phyloP scores from a whole-genome alignment of 2,329 filamentous ascomycete species.

The Saccharata proteae region DNA sequence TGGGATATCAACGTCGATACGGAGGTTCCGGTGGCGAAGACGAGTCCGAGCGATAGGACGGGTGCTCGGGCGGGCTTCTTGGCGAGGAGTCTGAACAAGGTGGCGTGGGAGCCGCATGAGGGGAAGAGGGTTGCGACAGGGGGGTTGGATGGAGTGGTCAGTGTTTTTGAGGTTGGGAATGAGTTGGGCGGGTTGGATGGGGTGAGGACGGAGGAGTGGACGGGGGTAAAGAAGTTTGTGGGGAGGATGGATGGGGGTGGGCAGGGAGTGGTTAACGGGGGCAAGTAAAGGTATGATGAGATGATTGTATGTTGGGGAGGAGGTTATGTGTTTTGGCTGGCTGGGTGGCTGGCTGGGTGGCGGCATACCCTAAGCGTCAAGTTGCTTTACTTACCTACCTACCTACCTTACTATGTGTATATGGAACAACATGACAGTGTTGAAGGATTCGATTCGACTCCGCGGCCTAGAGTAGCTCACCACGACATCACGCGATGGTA shows the following conservation, averaged over 20 bases:
- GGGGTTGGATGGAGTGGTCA: conserved; percentile 81
- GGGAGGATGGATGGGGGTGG: conserved; percentile 67
- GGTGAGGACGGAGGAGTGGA: conserved; percentile 81
- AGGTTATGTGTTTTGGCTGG: too few relatives aligned
- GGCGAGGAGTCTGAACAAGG: conserved; percentile 81
- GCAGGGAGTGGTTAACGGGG: too few relatives aligned
- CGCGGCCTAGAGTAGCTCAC: too few relatives aligned
- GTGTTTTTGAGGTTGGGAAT: conserved; percentile 80
- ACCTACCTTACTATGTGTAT: too few relatives aligned
- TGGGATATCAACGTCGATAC: conserved; percentile 92
- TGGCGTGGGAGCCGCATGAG: conserved; percentile 86
- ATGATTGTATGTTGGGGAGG: too few relatives aligned
- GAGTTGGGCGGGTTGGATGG: conserved; percentile 76
- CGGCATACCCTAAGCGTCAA: too few relatives aligned
- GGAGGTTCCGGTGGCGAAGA: conserved; percentile 78
- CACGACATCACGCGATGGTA: too few relatives aligned
- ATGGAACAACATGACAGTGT: too few relatives aligned
- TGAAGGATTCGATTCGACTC: too few relatives aligned
- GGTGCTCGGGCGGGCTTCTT: conserved; percentile 51
- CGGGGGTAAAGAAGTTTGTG: conserved; percentile 80
- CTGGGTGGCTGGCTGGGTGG: too few relatives aligned
- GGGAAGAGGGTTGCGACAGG: conserved; percentile 80
- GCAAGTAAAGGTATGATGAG: too few relatives aligned
- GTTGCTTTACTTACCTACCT: too few relatives aligned
- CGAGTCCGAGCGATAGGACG: conserved; percentile 51